Evolutionary conservation across 768 basidiomycete genomes (phyloP).

Genomic region (Infundibulicybe gibba): DNA sequence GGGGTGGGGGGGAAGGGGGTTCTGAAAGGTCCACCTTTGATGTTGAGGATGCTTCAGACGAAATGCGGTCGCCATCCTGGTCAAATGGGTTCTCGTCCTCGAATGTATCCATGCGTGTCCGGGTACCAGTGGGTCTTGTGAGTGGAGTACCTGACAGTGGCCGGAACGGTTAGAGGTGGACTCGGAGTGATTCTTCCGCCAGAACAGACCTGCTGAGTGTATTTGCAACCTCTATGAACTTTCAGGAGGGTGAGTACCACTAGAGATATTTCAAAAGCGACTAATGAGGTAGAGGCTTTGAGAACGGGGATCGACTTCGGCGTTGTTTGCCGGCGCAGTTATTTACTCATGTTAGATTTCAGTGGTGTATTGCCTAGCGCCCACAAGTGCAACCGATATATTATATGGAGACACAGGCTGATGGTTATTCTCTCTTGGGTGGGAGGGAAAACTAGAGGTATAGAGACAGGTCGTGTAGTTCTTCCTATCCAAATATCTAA

Average conservation of each 20-base stretch:
- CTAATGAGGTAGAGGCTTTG: background rate
- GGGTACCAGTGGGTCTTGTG: no score
- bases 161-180: background rate
- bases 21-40: conserved; percentile 54
- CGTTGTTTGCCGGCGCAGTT: no score
- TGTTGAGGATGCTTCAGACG: conserved; percentile 53
- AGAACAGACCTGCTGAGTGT: background rate
- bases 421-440: no score
- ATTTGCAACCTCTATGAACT: no score
- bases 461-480: no score
- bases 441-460: no score
- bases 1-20: conserved; percentile 52
- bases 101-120: conserved; percentile 38
- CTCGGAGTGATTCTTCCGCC: background rate
- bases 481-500: conserved; percentile 64
- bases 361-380: conserved; percentile 22
- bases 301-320: background rate
- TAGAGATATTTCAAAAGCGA: no score
- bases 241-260: no score
- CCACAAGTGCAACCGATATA: no score
- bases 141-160: background rate
- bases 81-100: conserved; percentile 73
- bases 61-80: conserved; percentile 36
- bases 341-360: conserved; percentile 4
- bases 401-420: no score